These are phyloP conservation scores for Penicillium desertorum DNA, from an alignment of 495 filamentous ascomycete species.

Conservation along the genomic window DNA sequence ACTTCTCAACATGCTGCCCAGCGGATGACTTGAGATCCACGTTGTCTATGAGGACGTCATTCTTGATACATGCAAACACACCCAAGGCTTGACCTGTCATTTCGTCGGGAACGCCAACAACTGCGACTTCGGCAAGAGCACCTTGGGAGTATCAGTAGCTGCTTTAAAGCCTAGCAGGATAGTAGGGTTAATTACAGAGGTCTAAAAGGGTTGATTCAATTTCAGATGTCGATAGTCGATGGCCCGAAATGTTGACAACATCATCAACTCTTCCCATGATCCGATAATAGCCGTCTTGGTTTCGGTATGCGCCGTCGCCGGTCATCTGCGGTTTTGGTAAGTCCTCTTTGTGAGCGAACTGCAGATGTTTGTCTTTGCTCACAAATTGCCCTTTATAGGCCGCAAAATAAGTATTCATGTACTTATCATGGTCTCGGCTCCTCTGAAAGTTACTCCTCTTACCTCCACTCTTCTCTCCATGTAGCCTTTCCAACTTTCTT, in stretches of 20 bases:
- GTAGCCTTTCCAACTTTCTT: not conserved
- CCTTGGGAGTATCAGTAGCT: constrained; percentile 34
- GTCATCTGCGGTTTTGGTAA: constrained; percentile 61
- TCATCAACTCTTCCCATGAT: constrained; percentile 90
- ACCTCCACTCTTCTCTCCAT: constrained; percentile 15
- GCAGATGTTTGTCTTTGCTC: too few species aligned
- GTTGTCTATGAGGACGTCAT: constrained; percentile 45
- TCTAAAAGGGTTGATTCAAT: constrained; percentile 88
- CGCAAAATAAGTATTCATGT: constrained; percentile 85
- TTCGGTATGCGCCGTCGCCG: constrained; percentile 81
- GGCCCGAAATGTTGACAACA: constrained; percentile 87
- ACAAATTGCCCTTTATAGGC: constrained; percentile 29
- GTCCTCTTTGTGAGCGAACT: too few species aligned
- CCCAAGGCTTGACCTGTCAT: constrained; percentile 86
- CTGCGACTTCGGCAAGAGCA: constrained; percentile 75
- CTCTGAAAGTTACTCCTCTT: constrained; percentile 20
- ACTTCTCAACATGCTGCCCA: constrained; percentile 66
- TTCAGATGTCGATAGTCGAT: constrained; percentile 87
- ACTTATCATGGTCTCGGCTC: constrained; percentile 83
- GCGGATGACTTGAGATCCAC: constrained; percentile 51
- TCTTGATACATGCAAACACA: constrained; percentile 85
- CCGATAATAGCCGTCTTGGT: constrained; percentile 94
- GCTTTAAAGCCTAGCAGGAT: constrained; percentile 39
- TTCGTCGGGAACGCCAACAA: constrained; percentile 81
- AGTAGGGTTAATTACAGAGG: constrained; percentile 1